Evolutionary conservation across 1,139 yeast genomes (phyloP), one percentile per base, ranked within the genome.

Genomic region (Sugiyamaella neomexicana): DNA sequence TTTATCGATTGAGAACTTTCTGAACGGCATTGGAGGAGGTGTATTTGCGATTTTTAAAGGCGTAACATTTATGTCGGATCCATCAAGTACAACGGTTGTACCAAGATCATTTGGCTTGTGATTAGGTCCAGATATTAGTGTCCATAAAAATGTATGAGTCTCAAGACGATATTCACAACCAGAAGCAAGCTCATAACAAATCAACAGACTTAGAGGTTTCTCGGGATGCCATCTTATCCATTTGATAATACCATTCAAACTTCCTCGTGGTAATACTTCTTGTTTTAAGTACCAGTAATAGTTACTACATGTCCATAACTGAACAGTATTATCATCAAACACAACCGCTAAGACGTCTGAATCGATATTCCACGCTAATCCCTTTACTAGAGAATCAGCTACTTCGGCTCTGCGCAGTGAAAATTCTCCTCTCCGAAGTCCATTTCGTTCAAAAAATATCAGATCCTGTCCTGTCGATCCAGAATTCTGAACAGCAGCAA

Each of bases 261-360:
- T 46, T 1, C 70, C 62, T 38, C 70, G 64, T 3, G 77, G 67
- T 48, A 64, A 65, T 3, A 91, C 72, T 66, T 86, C 95, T 69
- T 87, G 95, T 67, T 95, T 93, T 62, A 91, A 76, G 68, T 87
- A 89, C 98, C 99, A 95, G 68, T 91, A 96, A 69, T 91, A 95
- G 69, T 95, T 95, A 66, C 89, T 91, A 1, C 88, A 78, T 1
- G 95, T 85, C 98, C 98, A 95, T 37, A 95, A 72, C 67, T 88
- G 96, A 16, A 93, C 77, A 12, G 42, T 36, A 36, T 81, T 73
- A 60, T 85, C 79, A 1, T 71, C 62, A 31, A 86, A 72, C 53
- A 81, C 85, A 23, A 93, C 74, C 0, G 96, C 86, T 55, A 95
- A 73, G 1, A 89, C 78, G 62, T 90, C 96, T 51, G 95, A 85